Evolutionary conservation across 805 yeast genomes (phyloP).

Genomic region (Wickerhamiella galacta): DNA sequence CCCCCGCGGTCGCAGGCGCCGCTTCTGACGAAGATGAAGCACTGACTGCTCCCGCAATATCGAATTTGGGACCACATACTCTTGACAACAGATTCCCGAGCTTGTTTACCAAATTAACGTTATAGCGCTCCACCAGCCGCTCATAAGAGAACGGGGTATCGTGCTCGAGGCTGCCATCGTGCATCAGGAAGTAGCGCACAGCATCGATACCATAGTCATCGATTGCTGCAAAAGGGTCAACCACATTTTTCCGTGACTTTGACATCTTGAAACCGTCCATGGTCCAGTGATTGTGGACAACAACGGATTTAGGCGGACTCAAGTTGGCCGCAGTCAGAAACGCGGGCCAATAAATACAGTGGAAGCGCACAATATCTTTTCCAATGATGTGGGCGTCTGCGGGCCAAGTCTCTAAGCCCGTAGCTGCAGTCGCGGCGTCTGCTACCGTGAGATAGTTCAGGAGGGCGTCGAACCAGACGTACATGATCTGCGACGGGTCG

Average conservation of each 20-base stretch:
- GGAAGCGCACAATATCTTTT: conserved; percentile 79
- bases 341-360: conserved; percentile 88
- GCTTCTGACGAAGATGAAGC: not conserved
- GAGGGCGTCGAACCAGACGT: conserved; percentile 95
- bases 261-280: conserved; percentile 86
- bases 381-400: conserved; percentile 69
- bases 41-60: conserved; percentile 20
- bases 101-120: conserved; percentile 51
- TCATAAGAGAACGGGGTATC: conserved; percentile 69
- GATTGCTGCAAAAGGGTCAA: conserved; percentile 63
- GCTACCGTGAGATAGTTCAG: conserved; percentile 54
- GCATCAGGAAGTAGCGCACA: conserved; percentile 57
- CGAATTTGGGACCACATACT: conserved; percentile 54
- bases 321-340: conserved; percentile 70
- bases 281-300: conserved; percentile 93
- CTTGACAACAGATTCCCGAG: conserved; percentile 67
- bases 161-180: conserved; percentile 52
- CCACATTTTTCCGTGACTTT: conserved; percentile 82
- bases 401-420: conserved; percentile 32
- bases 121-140: conserved; percentile 30
- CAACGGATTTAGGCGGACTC: conserved; percentile 50
- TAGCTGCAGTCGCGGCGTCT: conserved; percentile 3
- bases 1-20: not conserved
- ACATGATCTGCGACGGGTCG: conserved; percentile 61
- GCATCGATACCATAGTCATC: conserved; percentile 42